Percentiles rank a stretch among this genome's conserved stretches.
phyloP scores from a whole-genome alignment of 805 yeast species.

The Clavispora fructus region DNA sequence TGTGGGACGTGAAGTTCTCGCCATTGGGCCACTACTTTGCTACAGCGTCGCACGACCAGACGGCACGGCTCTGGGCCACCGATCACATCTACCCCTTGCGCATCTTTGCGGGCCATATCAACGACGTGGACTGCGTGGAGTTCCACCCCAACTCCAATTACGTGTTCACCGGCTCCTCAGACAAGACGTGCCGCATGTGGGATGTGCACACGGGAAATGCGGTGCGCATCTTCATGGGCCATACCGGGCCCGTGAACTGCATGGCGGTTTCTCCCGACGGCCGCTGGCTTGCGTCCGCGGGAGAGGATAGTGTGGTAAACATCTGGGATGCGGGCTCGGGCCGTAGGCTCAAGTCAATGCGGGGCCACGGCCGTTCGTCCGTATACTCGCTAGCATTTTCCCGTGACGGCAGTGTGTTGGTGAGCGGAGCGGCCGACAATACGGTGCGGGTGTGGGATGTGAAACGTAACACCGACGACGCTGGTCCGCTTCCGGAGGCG shows the following conservation, averaged over 20 bases:
- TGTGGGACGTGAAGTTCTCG: slow-evolving; percentile 94
- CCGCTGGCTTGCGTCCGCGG: slow-evolving; percentile 91
- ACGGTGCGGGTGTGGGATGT: slow-evolving; percentile 96
- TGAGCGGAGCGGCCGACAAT: slow-evolving; percentile 89
- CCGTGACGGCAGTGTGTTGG: slow-evolving; percentile 81
- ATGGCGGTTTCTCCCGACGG: slow-evolving; percentile 95
- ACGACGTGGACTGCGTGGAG: slow-evolving; percentile 90
- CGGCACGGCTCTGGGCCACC: slow-evolving; percentile 96
- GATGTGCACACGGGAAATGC: slow-evolving; percentile 84
- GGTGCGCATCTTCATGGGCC: slow-evolving; percentile 89
- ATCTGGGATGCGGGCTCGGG: slow-evolving; percentile 96
- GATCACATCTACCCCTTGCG: slow-evolving; percentile 96
- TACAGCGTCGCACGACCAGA: slow-evolving; percentile 96
- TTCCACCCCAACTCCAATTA: slow-evolving; percentile 97
- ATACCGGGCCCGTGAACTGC: slow-evolving; percentile 80
- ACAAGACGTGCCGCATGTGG: slow-evolving; percentile 98
- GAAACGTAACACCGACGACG: slow-evolving; percentile 75
- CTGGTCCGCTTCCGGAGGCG: slow-evolving; percentile 73
- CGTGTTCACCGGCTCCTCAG: slow-evolving; percentile 91
- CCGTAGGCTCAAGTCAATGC: slow-evolving; percentile 80
- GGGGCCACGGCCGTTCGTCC: slow-evolving; percentile 88
- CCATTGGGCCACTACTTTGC: slow-evolving; percentile 97
- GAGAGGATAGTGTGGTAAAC: slow-evolving; percentile 84
- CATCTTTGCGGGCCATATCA: slow-evolving; percentile 94
- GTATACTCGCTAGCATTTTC: slow-evolving; percentile 82